These are phyloP conservation scores for Fraxinus floribunda DNA, from an alignment of 305 asterid species.

Conservation along the genomic window DNA sequence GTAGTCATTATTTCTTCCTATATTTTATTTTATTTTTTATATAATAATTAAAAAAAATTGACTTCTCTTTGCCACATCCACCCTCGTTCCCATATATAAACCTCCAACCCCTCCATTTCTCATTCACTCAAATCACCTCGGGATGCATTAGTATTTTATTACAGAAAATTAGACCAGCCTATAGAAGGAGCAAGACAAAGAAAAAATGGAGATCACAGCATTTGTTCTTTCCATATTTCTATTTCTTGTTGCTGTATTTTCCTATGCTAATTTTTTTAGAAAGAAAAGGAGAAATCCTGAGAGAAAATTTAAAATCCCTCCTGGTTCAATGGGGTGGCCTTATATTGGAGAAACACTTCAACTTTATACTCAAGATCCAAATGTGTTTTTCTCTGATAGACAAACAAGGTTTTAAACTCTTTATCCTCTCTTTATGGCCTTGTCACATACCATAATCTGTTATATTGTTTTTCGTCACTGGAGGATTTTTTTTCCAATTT, in stretches of 20 bases:
- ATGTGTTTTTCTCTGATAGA: slow-evolving; percentile 50
- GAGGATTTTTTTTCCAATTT: neutral
- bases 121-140: neutral
- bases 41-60: neutral
- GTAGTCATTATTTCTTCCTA: neutral
- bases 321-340: slow-evolving; percentile 97
- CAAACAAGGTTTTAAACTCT: slow-evolving; percentile 42
- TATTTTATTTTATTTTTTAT: neutral
- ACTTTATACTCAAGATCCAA: slow-evolving; percentile 78
- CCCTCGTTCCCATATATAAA: neutral
- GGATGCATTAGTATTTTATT: neutral
- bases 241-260: slow-evolving; percentile 27
- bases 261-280: slow-evolving; percentile 20
- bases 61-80: neutral
- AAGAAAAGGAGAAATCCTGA: slow-evolving; percentile 17
- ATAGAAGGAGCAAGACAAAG: neutral
- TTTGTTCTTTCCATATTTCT: slow-evolving; percentile 20
- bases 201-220: slow-evolving; percentile 27
- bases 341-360: slow-evolving; percentile 79
- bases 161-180: neutral
- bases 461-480: neutral
- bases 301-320: slow-evolving; percentile 52
- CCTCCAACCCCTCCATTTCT: neutral
- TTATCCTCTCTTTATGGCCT: neutral
- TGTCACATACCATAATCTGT: neutral